A percentile compares a stretch with the other conserved stretches of the same genome.
Conservation (phyloP, 306 rosid species). For the Oxytropis ochrocephala region DNA sequence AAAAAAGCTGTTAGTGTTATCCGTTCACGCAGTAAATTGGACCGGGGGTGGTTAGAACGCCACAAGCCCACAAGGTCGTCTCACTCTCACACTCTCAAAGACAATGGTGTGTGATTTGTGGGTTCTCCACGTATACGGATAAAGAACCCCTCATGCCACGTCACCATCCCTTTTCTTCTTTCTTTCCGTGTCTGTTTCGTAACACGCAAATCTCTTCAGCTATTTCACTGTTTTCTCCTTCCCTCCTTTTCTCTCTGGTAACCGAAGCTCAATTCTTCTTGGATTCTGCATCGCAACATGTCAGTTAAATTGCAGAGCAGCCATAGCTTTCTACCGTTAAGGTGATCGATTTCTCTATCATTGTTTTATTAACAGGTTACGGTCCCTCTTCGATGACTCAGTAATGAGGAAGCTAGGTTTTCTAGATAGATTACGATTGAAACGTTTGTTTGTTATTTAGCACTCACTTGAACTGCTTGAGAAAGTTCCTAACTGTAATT, state of each 20-base stretch:
- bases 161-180: conserved; percentile 7
- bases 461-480: neutral
- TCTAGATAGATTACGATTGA: neutral
- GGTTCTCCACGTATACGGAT: conserved; percentile 39
- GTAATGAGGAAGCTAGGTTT: conserved; percentile 22
- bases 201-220: conserved; percentile 6
- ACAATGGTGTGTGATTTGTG: conserved; percentile 16
- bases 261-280: neutral
- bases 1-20: too few relatives aligned
- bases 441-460: neutral
- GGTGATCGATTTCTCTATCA: conserved; percentile 37
- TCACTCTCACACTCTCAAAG: too few relatives aligned
- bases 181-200: neutral
- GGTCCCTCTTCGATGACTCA: neutral
- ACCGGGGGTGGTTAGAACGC: too few relatives aligned
- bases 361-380: neutral
- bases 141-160: conserved; percentile 26
- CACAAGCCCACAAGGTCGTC: too few relatives aligned
- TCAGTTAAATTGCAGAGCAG: conserved; percentile 47
- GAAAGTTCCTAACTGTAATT: neutral
- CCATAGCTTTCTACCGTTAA: conserved; percentile 46
- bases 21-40: too few relatives aligned
- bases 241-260: conserved; percentile 5
- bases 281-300: conserved; percentile 32
- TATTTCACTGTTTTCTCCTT: neutral